Conservation (phyloP, 345 rosid genomes). For the Limnanthes douglasii region DNA sequence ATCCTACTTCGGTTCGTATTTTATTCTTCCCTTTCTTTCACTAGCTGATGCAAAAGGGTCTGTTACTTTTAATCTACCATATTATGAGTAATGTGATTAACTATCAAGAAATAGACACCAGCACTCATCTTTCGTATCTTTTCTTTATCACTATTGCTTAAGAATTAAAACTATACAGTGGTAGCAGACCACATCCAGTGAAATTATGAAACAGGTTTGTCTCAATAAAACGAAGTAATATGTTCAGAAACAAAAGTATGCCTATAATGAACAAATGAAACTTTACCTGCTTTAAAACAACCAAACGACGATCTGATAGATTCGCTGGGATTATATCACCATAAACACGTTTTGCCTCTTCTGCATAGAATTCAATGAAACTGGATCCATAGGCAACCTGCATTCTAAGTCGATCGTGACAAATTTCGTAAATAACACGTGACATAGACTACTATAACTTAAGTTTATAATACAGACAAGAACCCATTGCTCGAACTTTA, state of each 20-base stretch:
- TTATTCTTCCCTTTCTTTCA: neutral
- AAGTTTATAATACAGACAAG: slow-evolving; percentile 11
- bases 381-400: slow-evolving; percentile 89
- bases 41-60: neutral
- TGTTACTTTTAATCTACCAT: no score
- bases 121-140: neutral
- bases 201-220: neutral
- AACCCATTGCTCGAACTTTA: slow-evolving; percentile 10
- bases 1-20: neutral
- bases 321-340: slow-evolving; percentile 90
- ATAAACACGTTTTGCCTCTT: slow-evolving; percentile 90
- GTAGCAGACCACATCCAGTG: neutral
- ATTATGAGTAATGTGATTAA: no score
- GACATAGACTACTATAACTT: slow-evolving; percentile 12
- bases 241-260: neutral
- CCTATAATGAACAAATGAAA: slow-evolving; percentile 5
- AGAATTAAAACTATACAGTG: neutral
- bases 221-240: no score
- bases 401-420: slow-evolving; percentile 10
- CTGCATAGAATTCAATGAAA: slow-evolving; percentile 81
- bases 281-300: slow-evolving; percentile 87
- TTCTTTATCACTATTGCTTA: neutral
- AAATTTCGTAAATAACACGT: slow-evolving; percentile 1
- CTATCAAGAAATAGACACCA: no score
- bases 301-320: slow-evolving; percentile 61